A percentile compares a stretch with the other conserved stretches of the same genome.
These are phyloP conservation scores for Annona squamosa DNA, from an alignment of 164 flowering plant species.

Conservation along the genomic window DNA sequence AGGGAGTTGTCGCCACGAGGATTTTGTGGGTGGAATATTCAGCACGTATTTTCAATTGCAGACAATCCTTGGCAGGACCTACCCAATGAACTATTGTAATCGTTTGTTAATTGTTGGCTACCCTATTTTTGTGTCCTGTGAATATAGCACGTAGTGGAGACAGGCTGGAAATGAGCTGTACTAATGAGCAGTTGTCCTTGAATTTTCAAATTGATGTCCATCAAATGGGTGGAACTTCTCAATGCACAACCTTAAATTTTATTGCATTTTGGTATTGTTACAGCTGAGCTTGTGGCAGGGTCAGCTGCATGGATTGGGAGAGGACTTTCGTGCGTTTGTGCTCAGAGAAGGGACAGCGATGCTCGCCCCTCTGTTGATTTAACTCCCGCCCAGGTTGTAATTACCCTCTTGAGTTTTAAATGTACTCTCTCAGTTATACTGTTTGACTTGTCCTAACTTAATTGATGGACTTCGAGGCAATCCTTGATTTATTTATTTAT, in stretches of 20 bases:
- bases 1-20: background rate
- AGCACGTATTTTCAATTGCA: background rate
- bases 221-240: background rate
- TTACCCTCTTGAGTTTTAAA: no score
- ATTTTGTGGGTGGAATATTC: background rate
- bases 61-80: background rate
- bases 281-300: constrained; percentile 97
- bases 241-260: constrained; percentile 9
- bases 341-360: constrained; percentile 87
- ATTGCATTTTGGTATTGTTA: constrained; percentile 23
- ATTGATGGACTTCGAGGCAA: background rate
- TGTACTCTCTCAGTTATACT: no score
- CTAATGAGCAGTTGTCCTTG: background rate
- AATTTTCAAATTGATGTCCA: background rate
- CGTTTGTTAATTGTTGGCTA: background rate
- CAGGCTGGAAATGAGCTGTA: background rate
- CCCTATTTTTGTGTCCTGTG: background rate
- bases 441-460: no score
- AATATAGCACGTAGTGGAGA: background rate
- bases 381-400: constrained; percentile 73
- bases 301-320: constrained; percentile 98
- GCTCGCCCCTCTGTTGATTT: constrained; percentile 87
- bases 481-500: background rate
- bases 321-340: constrained; percentile 99
- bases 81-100: background rate